These are phyloP conservation scores for Waitea zeae DNA, from an alignment of 1,284 basidiomycete species.

Conservation along the genomic window DNA sequence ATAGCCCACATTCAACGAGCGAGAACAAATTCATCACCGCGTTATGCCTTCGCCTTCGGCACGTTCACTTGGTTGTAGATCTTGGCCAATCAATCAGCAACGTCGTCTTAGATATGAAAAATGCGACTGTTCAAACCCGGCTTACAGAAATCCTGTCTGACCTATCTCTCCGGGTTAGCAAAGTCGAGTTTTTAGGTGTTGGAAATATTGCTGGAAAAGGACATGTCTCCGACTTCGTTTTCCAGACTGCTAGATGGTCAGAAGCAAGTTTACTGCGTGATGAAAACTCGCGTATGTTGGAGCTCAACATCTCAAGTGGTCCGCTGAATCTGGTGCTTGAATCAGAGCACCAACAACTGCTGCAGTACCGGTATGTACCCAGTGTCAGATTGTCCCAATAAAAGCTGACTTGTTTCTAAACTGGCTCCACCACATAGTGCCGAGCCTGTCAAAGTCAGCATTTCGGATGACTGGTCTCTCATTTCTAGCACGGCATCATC, in stretches of 20 bases:
- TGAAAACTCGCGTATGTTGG: constrained; percentile 37
- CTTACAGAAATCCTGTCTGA: constrained; percentile 40
- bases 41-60: constrained; percentile 52
- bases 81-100: constrained; percentile 59
- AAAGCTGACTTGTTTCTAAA: background rate
- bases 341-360: constrained; percentile 60
- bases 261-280: constrained; percentile 17
- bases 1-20: background rate
- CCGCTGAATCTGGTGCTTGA: constrained; percentile 49
- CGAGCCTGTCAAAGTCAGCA: constrained; percentile 57
- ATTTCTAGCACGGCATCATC: constrained; percentile 30
- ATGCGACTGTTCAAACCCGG: constrained; percentile 41
- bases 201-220: constrained; percentile 65
- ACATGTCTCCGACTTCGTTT: constrained; percentile 52
- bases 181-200: constrained; percentile 41
- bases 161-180: constrained; percentile 47
- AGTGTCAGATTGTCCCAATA: constrained; percentile 3
- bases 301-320: constrained; percentile 63
- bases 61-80: constrained; percentile 57
- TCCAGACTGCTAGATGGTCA: constrained; percentile 53
- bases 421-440: constrained; percentile 27
- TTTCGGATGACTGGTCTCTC: constrained; percentile 70
- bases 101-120: constrained; percentile 44
- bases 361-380: constrained; percentile 56
- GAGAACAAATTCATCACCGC: constrained; percentile 36